phyloP scores from a whole-genome alignment of 331 rosid species.

The Cucumis variabilis region DNA sequence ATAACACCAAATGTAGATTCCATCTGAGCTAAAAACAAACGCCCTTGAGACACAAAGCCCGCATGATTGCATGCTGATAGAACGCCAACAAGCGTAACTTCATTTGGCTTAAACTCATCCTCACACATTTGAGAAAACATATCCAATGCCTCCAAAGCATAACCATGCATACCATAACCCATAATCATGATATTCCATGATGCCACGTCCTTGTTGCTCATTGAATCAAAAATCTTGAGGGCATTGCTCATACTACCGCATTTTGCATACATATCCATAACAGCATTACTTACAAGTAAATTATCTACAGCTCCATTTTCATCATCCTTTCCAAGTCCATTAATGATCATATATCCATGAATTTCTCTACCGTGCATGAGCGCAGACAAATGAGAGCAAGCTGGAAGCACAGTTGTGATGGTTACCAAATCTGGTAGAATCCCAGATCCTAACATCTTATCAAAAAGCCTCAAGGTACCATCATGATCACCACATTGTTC shows the following conservation, averaged over 20 bases:
- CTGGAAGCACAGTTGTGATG: slow-evolving; percentile 63
- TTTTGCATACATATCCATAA: slow-evolving; percentile 89
- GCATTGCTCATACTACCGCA: slow-evolving; percentile 85
- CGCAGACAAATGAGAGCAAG: slow-evolving; percentile 80
- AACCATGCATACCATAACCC: slow-evolving; percentile 78
- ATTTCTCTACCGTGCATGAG: slow-evolving; percentile 76
- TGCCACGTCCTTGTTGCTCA: slow-evolving; percentile 69
- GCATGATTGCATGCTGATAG: slow-evolving; percentile 40
- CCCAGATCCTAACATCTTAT: slow-evolving; percentile 60
- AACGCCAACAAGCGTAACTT: slow-evolving; percentile 27
- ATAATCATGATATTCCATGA: slow-evolving; percentile 57
- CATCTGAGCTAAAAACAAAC: slow-evolving; percentile 42
- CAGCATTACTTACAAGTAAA: slow-evolving; percentile 59
- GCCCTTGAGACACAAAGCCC: slow-evolving; percentile 41
- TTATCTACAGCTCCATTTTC: slow-evolving; percentile 32
- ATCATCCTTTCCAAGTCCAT: slow-evolving; percentile 55
- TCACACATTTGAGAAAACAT: slow-evolving; percentile 51
- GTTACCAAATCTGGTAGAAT: slow-evolving; percentile 77
- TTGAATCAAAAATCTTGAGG: slow-evolving; percentile 50
- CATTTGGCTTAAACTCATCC: neutral
- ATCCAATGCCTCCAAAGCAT: slow-evolving; percentile 42
- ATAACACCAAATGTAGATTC: neutral
- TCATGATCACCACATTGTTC: slow-evolving; percentile 62
- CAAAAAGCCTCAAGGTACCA: slow-evolving; percentile 64
- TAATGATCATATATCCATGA: slow-evolving; percentile 70